Percentiles rank a stretch among this genome's conserved stretches.
These are phyloP conservation scores for Phytopythium aichiense DNA, from an alignment of 352 stramenopile species.

Conservation along the genomic window DNA sequence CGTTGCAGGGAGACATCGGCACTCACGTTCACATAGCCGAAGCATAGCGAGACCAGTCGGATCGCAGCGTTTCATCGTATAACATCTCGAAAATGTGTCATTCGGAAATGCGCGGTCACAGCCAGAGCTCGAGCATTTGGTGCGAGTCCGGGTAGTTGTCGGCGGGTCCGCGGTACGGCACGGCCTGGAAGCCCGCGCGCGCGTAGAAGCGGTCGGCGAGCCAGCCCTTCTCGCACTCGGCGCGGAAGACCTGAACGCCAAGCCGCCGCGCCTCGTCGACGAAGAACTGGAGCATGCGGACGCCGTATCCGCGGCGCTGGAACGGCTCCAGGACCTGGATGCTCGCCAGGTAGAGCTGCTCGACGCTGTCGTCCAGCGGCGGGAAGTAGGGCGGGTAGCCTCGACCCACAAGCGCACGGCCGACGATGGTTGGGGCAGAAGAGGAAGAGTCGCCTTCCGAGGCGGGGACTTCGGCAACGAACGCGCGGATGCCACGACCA, in stretches of 20 bases:
- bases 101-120: constrained; percentile 3
- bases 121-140: constrained; percentile 39
- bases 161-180: constrained; percentile 24
- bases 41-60: no score
- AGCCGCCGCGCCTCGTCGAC: constrained; percentile 11
- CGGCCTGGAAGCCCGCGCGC: constrained; percentile 16
- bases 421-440: not conserved
- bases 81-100: not conserved
- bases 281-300: constrained; percentile 17
- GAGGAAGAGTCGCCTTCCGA: not conserved
- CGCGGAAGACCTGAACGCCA: constrained; percentile 14
- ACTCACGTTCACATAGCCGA: no score
- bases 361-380: constrained; percentile 13
- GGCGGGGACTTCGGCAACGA: constrained; percentile 19
- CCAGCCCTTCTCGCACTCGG: constrained; percentile 30
- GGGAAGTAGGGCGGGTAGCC: constrained; percentile 30
- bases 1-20: no score
- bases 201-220: constrained; percentile 18
- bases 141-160: constrained; percentile 27
- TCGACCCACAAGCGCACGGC: constrained; percentile 11
- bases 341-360: constrained; percentile 23
- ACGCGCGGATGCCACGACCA: constrained; percentile 16
- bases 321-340: constrained; percentile 18
- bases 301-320: constrained; percentile 15
- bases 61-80: no score